These are phyloP conservation scores for rapeseed (Brassica napus) DNA, from an alignment of 345 rosid genomes.

Conservation along the genomic window DNA sequence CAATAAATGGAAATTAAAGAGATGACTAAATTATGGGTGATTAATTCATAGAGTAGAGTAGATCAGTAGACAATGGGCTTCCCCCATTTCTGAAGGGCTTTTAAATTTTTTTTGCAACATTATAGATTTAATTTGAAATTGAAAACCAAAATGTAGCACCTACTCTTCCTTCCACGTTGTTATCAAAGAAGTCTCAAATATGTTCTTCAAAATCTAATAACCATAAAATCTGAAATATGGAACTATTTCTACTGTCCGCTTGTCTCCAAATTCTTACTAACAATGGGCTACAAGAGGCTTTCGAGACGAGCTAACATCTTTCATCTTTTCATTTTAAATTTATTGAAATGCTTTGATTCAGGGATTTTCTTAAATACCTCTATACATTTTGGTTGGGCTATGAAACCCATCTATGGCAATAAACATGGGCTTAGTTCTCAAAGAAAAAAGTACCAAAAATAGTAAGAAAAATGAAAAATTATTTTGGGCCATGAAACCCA, in stretches of 20 bases:
- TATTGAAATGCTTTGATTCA: not conserved
- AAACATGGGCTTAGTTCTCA: not conserved
- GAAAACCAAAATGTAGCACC: not conserved
- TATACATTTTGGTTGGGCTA: not conserved
- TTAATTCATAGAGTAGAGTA: conserved; percentile 22
- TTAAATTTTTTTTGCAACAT: not conserved
- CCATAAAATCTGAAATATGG: not conserved
- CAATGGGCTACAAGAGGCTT: conserved; percentile 10
- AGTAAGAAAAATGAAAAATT: not conserved
- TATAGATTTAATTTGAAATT: not conserved
- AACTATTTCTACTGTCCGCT: not conserved
- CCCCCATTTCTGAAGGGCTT: not conserved
- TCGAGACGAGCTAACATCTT: not conserved
- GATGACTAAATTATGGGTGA: conserved; percentile 1
- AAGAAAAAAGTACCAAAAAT: not conserved
- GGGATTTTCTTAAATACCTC: not conserved
- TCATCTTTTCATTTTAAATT: not conserved
- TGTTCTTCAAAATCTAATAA: not conserved
- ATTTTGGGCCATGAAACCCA: not conserved
- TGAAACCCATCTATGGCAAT: not conserved
- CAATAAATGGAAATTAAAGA: conserved; percentile 16
- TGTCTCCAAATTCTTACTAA: not conserved
- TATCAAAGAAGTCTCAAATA: not conserved
- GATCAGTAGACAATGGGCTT: conserved; percentile 20
- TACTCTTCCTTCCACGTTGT: not conserved